A percentile compares a stretch with the other conserved stretches of the same genome.
phyloP scores from a whole-genome alignment of 2,329 filamentous ascomycete genomes.

The Fusarium miscanthi region DNA sequence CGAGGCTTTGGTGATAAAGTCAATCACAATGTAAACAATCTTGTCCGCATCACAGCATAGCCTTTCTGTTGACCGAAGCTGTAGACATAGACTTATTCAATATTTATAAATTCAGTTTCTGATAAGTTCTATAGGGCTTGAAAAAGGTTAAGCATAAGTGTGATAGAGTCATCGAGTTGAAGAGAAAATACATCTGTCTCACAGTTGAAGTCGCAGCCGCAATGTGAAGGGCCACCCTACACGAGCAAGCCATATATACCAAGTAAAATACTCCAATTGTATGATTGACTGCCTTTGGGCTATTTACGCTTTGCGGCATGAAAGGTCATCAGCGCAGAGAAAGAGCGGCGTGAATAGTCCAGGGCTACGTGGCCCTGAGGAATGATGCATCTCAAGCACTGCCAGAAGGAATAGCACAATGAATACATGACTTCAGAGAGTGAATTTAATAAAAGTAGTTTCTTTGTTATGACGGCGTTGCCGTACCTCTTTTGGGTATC shows the following conservation, averaged over 20 bases:
- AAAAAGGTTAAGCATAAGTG: background rate
- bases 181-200: background rate
- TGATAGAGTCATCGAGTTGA: background rate
- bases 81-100: too few relatives aligned
- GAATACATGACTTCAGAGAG: background rate
- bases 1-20: background rate
- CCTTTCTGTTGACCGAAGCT: background rate
- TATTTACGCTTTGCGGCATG: background rate
- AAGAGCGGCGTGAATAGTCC: background rate
- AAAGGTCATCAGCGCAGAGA: background rate
- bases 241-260: background rate
- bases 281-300: too few relatives aligned
- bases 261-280: background rate
- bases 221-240: background rate
- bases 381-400: background rate
- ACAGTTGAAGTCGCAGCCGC: background rate
- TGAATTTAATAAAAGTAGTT: too few relatives aligned
- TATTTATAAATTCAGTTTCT: background rate
- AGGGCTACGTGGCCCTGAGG: background rate
- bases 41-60: background rate
- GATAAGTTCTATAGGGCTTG: background rate
- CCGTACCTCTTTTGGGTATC: conserved; percentile 9
- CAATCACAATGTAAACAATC: too few relatives aligned
- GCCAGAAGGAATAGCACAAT: background rate
- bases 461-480: background rate